phyloP scores from a whole-genome alignment of 1,284 basidiomycete species.

The Pseudozyma thailandica region DNA sequence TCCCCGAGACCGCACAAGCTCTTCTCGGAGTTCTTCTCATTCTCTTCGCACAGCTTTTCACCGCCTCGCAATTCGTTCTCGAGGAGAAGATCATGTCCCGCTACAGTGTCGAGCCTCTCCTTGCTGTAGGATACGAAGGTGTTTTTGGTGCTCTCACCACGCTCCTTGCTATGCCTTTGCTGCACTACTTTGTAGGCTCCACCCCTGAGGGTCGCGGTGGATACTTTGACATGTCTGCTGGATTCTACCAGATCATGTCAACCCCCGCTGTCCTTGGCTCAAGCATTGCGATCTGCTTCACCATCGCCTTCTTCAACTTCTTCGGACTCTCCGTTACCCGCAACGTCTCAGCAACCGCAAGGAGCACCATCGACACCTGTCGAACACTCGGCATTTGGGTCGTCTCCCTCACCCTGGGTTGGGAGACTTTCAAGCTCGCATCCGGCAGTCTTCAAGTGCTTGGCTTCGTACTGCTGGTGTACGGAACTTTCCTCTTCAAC shows the following conservation, averaged over 20 bases:
- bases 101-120: conserved; percentile 87
- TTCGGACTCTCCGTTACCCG: conserved; percentile 91
- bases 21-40: conserved; percentile 82
- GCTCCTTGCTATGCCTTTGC: conserved; percentile 78
- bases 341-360: conserved; percentile 67
- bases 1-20: conserved; percentile 56
- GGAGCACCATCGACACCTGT: conserved; percentile 87
- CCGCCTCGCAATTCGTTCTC: conserved; percentile 90
- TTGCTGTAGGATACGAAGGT: conserved; percentile 94
- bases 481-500: conserved; percentile 70
- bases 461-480: conserved; percentile 91
- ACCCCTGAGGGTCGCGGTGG: conserved; percentile 73
- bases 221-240: conserved; percentile 90
- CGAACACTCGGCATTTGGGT: conserved; percentile 86
- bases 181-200: conserved; percentile 72
- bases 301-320: conserved; percentile 93
- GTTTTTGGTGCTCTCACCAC: conserved; percentile 87
- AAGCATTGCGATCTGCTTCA: conserved; percentile 73
- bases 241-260: conserved; percentile 87
- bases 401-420: conserved; percentile 73
- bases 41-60: conserved; percentile 95
- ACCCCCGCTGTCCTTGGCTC: conserved; percentile 82
- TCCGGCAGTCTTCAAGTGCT: conserved; percentile 85
- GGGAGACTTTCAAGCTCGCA: conserved; percentile 87
- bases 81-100: conserved; percentile 83